A percentile compares a stretch with the other conserved stretches of the same genome.
These are phyloP conservation scores for Vachellia pachyceras DNA, from an alignment of 306 rosid genomes.

Conservation along the genomic window DNA sequence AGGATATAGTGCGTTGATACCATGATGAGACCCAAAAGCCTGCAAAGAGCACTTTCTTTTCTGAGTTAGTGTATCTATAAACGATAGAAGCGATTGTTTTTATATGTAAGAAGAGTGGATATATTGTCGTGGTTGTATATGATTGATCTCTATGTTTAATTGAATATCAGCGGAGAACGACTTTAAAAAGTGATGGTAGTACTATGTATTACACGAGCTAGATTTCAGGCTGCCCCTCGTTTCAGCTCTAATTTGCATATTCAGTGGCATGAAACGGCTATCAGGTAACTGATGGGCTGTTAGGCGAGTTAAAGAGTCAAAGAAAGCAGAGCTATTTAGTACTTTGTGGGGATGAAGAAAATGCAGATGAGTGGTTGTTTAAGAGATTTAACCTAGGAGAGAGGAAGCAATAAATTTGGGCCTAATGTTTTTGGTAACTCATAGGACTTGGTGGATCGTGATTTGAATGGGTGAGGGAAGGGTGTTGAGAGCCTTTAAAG, in stretches of 20 bases:
- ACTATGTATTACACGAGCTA: neutral
- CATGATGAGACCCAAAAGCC: neutral
- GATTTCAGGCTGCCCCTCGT: too few relatives aligned
- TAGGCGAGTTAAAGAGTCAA: slow-evolving; percentile 6
- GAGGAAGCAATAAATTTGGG: too few relatives aligned
- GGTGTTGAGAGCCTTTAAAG: too few relatives aligned
- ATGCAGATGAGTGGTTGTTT: too few relatives aligned
- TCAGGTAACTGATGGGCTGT: slow-evolving; percentile 16
- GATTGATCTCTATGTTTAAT: neutral
- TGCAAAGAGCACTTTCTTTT: neutral
- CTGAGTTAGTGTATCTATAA: neutral
- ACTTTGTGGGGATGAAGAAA: slow-evolving; percentile 1
- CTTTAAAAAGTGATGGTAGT: neutral
- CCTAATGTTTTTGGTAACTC: too few relatives aligned
- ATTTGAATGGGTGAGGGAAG: too few relatives aligned
- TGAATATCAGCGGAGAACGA: neutral
- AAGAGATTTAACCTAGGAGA: too few relatives aligned
- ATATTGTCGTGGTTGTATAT: neutral
- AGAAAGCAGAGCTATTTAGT: slow-evolving; percentile 17
- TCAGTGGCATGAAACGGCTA: slow-evolving; percentile 17
- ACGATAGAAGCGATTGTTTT: neutral
- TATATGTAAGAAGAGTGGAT: neutral
- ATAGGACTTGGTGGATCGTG: too few relatives aligned
- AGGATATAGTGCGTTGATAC: neutral
- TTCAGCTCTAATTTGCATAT: too few relatives aligned